Percentiles rank a stretch among this genome's conserved stretches.
Conservation (phyloP, 495 filamentous ascomycete species). For the Opeltia flavorubescens region DNA sequence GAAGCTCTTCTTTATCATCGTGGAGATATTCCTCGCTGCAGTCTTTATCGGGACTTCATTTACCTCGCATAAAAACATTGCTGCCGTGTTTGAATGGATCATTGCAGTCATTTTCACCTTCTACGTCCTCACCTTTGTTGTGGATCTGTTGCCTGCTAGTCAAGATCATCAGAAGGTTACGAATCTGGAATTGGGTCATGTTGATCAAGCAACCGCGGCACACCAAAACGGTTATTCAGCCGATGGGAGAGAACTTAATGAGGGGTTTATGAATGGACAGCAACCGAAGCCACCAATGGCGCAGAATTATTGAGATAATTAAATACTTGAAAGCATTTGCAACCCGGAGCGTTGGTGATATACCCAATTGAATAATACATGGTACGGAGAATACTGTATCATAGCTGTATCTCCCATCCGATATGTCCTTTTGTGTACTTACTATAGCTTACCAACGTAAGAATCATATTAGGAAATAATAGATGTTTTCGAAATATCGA, state of each 20-base stretch:
- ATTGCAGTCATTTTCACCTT: slow-evolving; percentile 84
- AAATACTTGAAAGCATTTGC: not conserved
- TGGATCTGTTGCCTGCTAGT: slow-evolving; percentile 75
- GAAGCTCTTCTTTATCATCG: slow-evolving; percentile 65
- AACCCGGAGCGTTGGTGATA: no score
- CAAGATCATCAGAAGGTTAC: slow-evolving; percentile 37
- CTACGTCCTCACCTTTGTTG: slow-evolving; percentile 75
- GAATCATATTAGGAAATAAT: no score
- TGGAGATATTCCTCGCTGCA: slow-evolving; percentile 59
- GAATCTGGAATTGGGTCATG: slow-evolving; percentile 23
- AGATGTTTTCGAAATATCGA: no score
- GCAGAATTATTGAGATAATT: not conserved
- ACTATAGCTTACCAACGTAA: no score
- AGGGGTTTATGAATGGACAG: not conserved
- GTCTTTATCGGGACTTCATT: slow-evolving; percentile 37
- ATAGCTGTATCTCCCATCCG: no score
- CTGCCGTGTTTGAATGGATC: slow-evolving; percentile 41
- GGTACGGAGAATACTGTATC: no score
- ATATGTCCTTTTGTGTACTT: no score
- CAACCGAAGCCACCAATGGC: not conserved
- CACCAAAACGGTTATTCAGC: not conserved
- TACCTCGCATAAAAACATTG: slow-evolving; percentile 32
- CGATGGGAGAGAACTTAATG: not conserved
- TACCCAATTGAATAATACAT: no score
- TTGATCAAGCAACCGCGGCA: slow-evolving; percentile 15